Conservation (phyloP, 495 filamentous ascomycete species). For the Hyaloscypha hepaticicola region DNA sequence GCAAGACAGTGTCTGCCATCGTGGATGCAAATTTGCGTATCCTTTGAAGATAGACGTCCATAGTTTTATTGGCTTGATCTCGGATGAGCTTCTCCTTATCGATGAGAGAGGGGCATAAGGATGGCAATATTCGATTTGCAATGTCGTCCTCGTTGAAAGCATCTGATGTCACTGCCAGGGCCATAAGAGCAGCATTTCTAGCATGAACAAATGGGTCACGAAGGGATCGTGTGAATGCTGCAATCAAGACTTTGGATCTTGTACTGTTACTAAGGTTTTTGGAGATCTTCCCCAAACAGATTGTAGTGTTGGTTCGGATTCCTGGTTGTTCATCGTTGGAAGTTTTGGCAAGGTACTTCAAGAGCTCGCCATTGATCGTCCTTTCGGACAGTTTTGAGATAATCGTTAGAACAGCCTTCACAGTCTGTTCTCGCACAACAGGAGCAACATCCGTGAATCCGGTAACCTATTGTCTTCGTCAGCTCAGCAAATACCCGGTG, state of each 20-base stretch:
- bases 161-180: slow-evolving; percentile 79
- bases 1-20: slow-evolving; percentile 79
- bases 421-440: slow-evolving; percentile 89
- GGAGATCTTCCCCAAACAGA: slow-evolving; percentile 93
- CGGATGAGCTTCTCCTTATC: slow-evolving; percentile 92
- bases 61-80: slow-evolving; percentile 85
- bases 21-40: slow-evolving; percentile 71
- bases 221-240: slow-evolving; percentile 85
- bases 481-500: slow-evolving; percentile 27
- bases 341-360: slow-evolving; percentile 90
- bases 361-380: slow-evolving; percentile 86
- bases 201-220: slow-evolving; percentile 94
- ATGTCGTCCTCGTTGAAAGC: slow-evolving; percentile 89
- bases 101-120: slow-evolving; percentile 71
- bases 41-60: slow-evolving; percentile 85
- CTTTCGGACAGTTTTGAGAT: slow-evolving; percentile 88
- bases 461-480: slow-evolving; percentile 51
- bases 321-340: slow-evolving; percentile 97
- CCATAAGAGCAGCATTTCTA: slow-evolving; percentile 82
- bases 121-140: slow-evolving; percentile 76
- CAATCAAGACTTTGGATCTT: slow-evolving; percentile 84
- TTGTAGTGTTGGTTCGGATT: slow-evolving; percentile 96
- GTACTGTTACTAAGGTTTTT: slow-evolving; percentile 78
- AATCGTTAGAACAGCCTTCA: slow-evolving; percentile 85
- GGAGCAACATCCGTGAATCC: slow-evolving; percentile 92